Evolutionary conservation across 2,329 filamentous ascomycete genomes (phyloP).

Genomic region (Aspergillus awamori): DNA sequence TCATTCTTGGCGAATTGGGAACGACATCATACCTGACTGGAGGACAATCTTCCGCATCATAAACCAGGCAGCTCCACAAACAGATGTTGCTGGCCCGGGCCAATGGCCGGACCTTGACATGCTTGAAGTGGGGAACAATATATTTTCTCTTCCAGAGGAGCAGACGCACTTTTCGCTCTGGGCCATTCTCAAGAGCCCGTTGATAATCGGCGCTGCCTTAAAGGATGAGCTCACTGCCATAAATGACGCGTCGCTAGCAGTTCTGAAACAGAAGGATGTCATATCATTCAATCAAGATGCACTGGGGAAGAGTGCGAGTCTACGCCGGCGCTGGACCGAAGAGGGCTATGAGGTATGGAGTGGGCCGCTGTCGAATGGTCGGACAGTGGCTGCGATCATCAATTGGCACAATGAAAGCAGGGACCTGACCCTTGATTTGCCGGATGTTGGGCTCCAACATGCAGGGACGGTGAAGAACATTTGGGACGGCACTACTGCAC

Average conservation of each 20-base stretch:
- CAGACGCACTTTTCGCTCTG: slow-evolving; percentile 58
- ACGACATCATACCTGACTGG: slow-evolving; percentile 58
- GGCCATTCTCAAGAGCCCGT: slow-evolving; percentile 56
- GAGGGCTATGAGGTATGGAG: slow-evolving; percentile 57
- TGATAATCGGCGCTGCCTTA: slow-evolving; percentile 53
- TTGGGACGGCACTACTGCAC: slow-evolving; percentile 26
- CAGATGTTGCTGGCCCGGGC: slow-evolving; percentile 48
- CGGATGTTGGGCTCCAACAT: slow-evolving; percentile 44
- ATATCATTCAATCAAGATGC: slow-evolving; percentile 63
- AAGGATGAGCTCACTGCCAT: slow-evolving; percentile 40
- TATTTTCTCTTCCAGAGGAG: slow-evolving; percentile 52
- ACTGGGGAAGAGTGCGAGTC: slow-evolving; percentile 54
- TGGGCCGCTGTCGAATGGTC: slow-evolving; percentile 49
- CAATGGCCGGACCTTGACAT: slow-evolving; percentile 59
- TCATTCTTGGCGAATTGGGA: slow-evolving; percentile 56
- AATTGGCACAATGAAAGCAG: slow-evolving; percentile 55
- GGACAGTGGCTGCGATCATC: slow-evolving; percentile 51
- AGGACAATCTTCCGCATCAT: slow-evolving; percentile 55
- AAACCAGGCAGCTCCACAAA: slow-evolving; percentile 56
- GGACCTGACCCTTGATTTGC: slow-evolving; percentile 47
- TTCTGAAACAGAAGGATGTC: slow-evolving; percentile 56
- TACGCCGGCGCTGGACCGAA: slow-evolving; percentile 53
- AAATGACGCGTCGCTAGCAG: slow-evolving; percentile 43
- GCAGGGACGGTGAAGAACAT: slow-evolving; percentile 39
- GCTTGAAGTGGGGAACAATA: slow-evolving; percentile 54